A percentile compares a stretch with the other conserved stretches of the same genome.
phyloP scores from a whole-genome alignment of 306 rosid species.

The Cucurbita ficifolia region DNA sequence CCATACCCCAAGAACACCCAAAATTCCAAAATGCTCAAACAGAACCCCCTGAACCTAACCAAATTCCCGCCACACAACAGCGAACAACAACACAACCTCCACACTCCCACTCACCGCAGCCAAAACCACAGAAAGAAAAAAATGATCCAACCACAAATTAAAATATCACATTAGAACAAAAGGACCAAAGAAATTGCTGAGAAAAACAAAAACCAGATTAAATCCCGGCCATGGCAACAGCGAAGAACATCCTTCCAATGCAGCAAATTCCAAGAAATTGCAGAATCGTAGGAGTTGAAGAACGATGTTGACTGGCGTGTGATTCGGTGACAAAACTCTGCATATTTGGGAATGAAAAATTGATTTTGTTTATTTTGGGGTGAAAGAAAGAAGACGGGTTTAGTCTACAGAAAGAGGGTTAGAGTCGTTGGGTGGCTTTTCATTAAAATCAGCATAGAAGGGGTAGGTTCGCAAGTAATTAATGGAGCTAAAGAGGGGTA shows the following conservation, averaged over 20 bases:
- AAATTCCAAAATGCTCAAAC: constrained; percentile 11
- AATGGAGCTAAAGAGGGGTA: not conserved
- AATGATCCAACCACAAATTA: not conserved
- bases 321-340: constrained; percentile 10
- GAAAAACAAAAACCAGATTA: constrained; percentile 23
- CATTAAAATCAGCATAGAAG: not conserved
- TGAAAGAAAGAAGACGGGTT: not conserved
- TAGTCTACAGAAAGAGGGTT: not conserved
- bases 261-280: constrained; percentile 11
- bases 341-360: not conserved
- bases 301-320: constrained; percentile 7
- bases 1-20: constrained; percentile 29
- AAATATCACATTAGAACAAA: not conserved
- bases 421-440: not conserved
- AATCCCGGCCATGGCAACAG: not conserved
- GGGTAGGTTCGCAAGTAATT: not conserved
- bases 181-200: not conserved
- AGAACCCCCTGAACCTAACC: constrained; percentile 5
- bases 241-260: constrained; percentile 43
- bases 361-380: not conserved
- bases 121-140: not conserved
- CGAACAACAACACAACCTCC: constrained; percentile 7
- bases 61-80: not conserved
- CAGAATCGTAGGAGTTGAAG: constrained; percentile 8
- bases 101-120: not conserved